Conservation (phyloP, 2,329 filamentous ascomycete genomes). For the Diaporthe amygdali region DNA sequence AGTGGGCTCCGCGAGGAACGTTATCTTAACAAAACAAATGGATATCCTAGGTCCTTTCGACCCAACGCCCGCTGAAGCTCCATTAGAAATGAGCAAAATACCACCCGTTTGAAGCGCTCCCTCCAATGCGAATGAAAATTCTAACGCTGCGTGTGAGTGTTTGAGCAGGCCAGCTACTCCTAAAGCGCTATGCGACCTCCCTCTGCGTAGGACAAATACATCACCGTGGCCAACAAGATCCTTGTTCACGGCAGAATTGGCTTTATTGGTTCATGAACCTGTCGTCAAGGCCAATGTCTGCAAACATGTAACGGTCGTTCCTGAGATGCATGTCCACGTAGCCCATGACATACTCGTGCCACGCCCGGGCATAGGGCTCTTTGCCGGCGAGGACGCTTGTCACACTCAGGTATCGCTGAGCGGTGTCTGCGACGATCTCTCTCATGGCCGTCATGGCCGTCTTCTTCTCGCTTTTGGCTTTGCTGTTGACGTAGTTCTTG, state of each 20-base stretch:
- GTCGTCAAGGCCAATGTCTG: slow-evolving; percentile 20
- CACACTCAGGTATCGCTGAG: slow-evolving; percentile 27
- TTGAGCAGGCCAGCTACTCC: background rate
- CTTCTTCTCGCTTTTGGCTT: slow-evolving; percentile 21
- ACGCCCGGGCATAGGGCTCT: slow-evolving; percentile 29
- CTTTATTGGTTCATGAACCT: slow-evolving; percentile 1
- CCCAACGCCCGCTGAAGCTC: background rate
- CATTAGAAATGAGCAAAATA: background rate
- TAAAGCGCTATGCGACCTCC: background rate
- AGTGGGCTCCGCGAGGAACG: background rate
- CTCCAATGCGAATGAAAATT: background rate
- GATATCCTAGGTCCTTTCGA: background rate
- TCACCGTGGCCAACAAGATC: too few relatives aligned
- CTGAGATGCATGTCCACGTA: slow-evolving; percentile 30
- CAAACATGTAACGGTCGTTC: slow-evolving; percentile 23
- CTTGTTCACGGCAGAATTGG: too few relatives aligned
- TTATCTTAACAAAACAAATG: background rate
- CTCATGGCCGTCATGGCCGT: background rate
- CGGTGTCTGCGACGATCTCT: slow-evolving; percentile 20
- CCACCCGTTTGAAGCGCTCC: too few relatives aligned
- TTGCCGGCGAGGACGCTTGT: slow-evolving; percentile 27
- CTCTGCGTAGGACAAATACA: too few relatives aligned
- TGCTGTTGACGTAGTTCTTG: slow-evolving; percentile 34
- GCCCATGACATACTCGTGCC: slow-evolving; percentile 33
- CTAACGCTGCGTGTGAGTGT: background rate